Conservation (phyloP, 1,139 yeast genomes). For the Lodderomyces jiufengensis region DNA sequence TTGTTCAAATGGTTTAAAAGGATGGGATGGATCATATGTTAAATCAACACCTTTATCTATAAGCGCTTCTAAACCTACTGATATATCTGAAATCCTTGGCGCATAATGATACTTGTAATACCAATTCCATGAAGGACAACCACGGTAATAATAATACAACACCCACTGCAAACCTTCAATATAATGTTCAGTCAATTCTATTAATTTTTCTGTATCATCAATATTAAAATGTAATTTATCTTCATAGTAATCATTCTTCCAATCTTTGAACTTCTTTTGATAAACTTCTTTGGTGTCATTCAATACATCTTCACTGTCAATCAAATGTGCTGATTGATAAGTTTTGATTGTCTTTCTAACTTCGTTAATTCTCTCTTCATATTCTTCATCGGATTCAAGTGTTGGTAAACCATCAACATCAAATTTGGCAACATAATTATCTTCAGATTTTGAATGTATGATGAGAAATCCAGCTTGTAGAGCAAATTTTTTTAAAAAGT, state of each 20-base stretch:
- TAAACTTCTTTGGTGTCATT: slow-evolving; percentile 63
- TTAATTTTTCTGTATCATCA: slow-evolving; percentile 50
- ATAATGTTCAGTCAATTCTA: slow-evolving; percentile 71
- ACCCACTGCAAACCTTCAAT: slow-evolving; percentile 97
- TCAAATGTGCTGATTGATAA: slow-evolving; percentile 69
- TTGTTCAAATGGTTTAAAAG: slow-evolving; percentile 93
- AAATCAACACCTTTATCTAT: slow-evolving; percentile 39
- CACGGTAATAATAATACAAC: slow-evolving; percentile 80
- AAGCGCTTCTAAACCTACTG: slow-evolving; percentile 60
- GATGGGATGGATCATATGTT: slow-evolving; percentile 65
- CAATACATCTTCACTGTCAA: slow-evolving; percentile 60
- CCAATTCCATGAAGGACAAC: slow-evolving; percentile 96
- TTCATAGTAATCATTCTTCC: slow-evolving; percentile 83
- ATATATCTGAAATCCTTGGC: slow-evolving; percentile 86
- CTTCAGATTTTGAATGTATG: slow-evolving; percentile 55
- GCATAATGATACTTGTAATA: slow-evolving; percentile 84
- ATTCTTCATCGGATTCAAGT: slow-evolving; percentile 61
- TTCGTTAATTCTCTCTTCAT: slow-evolving; percentile 44
- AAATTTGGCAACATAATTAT: slow-evolving; percentile 53
- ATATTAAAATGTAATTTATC: slow-evolving; percentile 70
- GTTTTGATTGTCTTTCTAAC: slow-evolving; percentile 49
- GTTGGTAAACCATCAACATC: slow-evolving; percentile 75
- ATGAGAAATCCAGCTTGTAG: slow-evolving; percentile 64
- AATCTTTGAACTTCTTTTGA: slow-evolving; percentile 65
- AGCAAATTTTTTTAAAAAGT: slow-evolving; percentile 60